phyloP scores from a whole-genome alignment of 495 filamentous ascomycete species.

The Penicillium macrosclerotiorum region DNA sequence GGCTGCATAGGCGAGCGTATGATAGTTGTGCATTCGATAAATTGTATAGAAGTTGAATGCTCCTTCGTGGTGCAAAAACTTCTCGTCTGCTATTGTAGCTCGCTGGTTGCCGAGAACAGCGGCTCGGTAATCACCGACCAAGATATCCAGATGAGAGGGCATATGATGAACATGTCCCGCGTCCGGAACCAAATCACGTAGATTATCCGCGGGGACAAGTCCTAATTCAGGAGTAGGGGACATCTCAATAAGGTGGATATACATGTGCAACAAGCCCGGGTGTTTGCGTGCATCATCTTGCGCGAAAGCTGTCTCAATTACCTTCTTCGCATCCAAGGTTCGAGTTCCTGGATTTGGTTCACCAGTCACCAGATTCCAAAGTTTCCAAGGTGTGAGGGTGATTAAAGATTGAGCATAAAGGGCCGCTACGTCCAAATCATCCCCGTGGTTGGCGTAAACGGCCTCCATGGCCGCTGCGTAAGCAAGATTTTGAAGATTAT shows the following conservation, averaged over 20 bases:
- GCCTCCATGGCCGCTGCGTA: conserved; percentile 60
- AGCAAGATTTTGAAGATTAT: conserved; percentile 45
- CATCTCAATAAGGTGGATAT: conserved; percentile 73
- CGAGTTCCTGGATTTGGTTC: conserved; percentile 51
- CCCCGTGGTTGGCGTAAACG: conserved; percentile 48
- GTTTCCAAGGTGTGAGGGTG: conserved; percentile 62
- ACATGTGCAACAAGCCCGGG: conserved; percentile 62
- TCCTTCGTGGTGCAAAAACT: conserved; percentile 48
- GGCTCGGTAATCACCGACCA: conserved; percentile 59
- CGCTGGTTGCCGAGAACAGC: conserved; percentile 56
- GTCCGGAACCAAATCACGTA: conserved; percentile 61
- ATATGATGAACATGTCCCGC: conserved; percentile 65
- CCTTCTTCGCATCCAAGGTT: conserved; percentile 55
- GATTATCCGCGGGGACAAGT: conserved; percentile 50
- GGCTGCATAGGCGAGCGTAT: conserved; percentile 64
- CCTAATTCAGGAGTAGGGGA: conserved; percentile 56
- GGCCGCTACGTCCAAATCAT: conserved; percentile 57
- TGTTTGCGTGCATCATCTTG: conserved; percentile 36
- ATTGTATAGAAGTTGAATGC: conserved; percentile 61
- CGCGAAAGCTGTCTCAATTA: conserved; percentile 53
- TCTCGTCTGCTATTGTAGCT: conserved; percentile 56
- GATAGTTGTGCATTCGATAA: conserved; percentile 62
- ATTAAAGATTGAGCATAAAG: conserved; percentile 63
- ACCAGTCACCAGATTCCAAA: conserved; percentile 61
- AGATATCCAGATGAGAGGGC: conserved; percentile 64